Conservation (phyloP, 139 green algal species). For the Chlamydomonas incerta region DNA sequence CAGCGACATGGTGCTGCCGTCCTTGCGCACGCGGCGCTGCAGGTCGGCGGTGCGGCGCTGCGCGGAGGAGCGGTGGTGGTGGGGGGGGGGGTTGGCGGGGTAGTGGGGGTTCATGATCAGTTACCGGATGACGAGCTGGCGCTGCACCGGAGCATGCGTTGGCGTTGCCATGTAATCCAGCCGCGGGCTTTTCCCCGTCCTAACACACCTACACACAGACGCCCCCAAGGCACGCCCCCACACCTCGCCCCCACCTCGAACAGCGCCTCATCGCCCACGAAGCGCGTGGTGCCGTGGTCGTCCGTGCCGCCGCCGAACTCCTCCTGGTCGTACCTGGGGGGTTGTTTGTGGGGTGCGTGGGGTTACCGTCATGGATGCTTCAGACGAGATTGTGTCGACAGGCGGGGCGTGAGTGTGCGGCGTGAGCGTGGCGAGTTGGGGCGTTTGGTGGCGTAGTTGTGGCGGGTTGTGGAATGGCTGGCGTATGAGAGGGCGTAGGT, state of each 20-base stretch:
- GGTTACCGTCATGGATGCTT: too few species aligned
- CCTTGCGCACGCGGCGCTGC: slow-evolving; percentile 77
- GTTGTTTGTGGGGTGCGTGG: neutral
- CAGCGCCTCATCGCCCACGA: slow-evolving; percentile 57
- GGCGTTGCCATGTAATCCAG: too few species aligned
- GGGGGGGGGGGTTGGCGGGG: neutral
- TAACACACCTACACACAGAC: neutral
- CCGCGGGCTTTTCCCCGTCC: too few species aligned
- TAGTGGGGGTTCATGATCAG: too few species aligned
- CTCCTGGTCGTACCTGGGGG: slow-evolving; percentile 77
- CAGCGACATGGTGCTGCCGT: slow-evolving; percentile 92
- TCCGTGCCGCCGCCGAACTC: slow-evolving; percentile 74
- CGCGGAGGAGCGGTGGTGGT: neutral
- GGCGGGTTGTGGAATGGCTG: too few species aligned
- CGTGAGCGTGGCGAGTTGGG: too few species aligned
- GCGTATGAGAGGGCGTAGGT: too few species aligned
- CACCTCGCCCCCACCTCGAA: slow-evolving; percentile 37
- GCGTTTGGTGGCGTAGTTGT: too few species aligned
- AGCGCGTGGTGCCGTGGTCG: slow-evolving; percentile 35
- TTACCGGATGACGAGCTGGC: too few species aligned
- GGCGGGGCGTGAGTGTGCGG: too few species aligned
- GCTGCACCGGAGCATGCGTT: too few species aligned
- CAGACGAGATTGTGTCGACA: too few species aligned
- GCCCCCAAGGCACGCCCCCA: neutral
- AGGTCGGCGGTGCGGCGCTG: slow-evolving; percentile 75